Percentiles rank a stretch among this genome's conserved stretches.
These are phyloP conservation scores for Aspergillus bertholletiae DNA, from an alignment of 495 filamentous ascomycete genomes.

Conservation along the genomic window DNA sequence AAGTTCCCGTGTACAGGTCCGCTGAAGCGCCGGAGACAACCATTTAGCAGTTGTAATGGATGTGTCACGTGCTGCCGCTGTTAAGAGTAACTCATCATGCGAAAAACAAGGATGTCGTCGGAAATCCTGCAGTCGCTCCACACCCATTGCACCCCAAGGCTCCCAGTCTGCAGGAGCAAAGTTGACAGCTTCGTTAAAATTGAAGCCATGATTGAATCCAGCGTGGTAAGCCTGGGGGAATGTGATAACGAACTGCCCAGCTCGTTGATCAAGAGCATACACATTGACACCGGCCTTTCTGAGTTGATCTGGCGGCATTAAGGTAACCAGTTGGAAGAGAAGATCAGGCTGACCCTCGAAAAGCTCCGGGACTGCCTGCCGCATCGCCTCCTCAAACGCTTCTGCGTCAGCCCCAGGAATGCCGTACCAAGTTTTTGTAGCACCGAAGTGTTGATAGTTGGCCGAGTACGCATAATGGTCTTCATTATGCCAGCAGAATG, in stretches of 20 bases:
- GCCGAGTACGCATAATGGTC: constrained; percentile 98
- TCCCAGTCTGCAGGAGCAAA: constrained; percentile 98
- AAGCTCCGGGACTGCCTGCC: constrained; percentile 88
- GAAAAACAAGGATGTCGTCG: constrained; percentile 94
- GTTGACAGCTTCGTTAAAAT: constrained; percentile 99
- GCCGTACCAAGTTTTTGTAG: constrained; percentile 99
- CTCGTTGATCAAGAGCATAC: constrained; percentile 88
- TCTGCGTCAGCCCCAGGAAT: constrained; percentile 91
- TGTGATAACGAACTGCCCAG: constrained; percentile 94
- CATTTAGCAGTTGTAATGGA: constrained; percentile 94
- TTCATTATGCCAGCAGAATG: constrained; percentile 99
- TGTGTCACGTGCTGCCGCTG: constrained; percentile 72
- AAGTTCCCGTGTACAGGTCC: constrained; percentile 70
- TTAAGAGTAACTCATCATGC: constrained; percentile 92
- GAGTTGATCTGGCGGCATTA: constrained; percentile 92
- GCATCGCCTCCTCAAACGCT: constrained; percentile 94
- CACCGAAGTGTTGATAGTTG: constrained; percentile 98
- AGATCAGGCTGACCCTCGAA: constrained; percentile 97
- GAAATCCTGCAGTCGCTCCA: constrained; percentile 82
- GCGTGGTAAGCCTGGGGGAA: constrained; percentile 92
- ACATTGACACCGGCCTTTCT: constrained; percentile 91
- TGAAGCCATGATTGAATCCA: constrained; percentile 95
- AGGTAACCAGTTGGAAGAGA: constrained; percentile 92
- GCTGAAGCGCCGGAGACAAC: constrained; percentile 81
- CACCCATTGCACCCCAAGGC: constrained; percentile 81